phyloP scores from a whole-genome alignment of 2,329 filamentous ascomycete species.

The Colletotrichum sp. region DNA sequence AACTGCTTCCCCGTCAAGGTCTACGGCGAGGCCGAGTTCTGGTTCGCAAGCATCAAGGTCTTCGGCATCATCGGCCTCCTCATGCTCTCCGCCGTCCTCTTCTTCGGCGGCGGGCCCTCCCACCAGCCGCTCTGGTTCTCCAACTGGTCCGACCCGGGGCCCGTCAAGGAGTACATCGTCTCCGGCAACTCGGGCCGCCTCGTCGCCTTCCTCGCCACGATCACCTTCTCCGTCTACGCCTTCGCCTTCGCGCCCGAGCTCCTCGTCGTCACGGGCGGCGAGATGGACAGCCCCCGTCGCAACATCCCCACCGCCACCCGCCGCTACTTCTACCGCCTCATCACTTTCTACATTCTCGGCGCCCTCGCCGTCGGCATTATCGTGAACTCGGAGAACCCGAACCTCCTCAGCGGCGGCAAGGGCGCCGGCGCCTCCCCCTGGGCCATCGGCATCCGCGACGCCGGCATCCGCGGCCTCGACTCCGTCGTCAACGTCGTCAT shows the following conservation, averaged over 20 bases:
- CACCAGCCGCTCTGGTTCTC: conserved; percentile 21
- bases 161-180: not conserved
- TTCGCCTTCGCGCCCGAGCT: conserved; percentile 24
- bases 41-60: conserved; percentile 58
- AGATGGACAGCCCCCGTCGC: conserved; percentile 48
- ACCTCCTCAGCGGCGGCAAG: conserved; percentile 36
- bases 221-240: conserved; percentile 23
- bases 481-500: conserved; percentile 60
- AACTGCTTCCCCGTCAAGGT: conserved; percentile 9
- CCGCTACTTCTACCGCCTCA: conserved; percentile 27
- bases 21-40: conserved; percentile 65
- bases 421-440: conserved; percentile 46
- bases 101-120: conserved; percentile 19
- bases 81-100: conserved; percentile 56
- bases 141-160: conserved; percentile 14
- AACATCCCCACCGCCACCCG: conserved; percentile 29
- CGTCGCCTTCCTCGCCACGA: conserved; percentile 20
- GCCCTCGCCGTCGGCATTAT: conserved; percentile 58
- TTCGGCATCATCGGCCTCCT: conserved; percentile 64
- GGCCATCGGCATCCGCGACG: conserved; percentile 54
- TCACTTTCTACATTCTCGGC: conserved; percentile 48
- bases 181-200: conserved; percentile 21
- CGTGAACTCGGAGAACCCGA: conserved; percentile 55
- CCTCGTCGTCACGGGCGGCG: conserved; percentile 26
- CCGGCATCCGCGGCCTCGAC: conserved; percentile 56